Conservation (phyloP, 805 yeast genomes). For the Nakazawaea sp. region DNA sequence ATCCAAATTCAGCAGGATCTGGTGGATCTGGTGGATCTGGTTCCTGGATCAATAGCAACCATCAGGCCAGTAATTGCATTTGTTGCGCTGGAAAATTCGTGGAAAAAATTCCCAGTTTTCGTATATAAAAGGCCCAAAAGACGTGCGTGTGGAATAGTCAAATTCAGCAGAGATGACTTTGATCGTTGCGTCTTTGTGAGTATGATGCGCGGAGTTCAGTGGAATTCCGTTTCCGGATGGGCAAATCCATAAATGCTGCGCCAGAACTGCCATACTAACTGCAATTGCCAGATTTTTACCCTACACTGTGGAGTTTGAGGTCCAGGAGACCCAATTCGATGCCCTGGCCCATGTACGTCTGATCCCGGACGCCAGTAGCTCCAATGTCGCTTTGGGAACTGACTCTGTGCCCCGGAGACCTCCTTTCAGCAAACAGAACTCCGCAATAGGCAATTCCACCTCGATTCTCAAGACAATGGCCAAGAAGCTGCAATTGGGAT, state of each 20-base stretch:
- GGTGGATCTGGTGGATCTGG: too few relatives aligned
- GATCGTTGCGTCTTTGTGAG: conserved; percentile 64
- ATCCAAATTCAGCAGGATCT: too few relatives aligned
- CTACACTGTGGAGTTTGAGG: conserved; percentile 64
- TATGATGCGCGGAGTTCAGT: conserved; percentile 13
- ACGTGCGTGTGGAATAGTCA: too few relatives aligned
- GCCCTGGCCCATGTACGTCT: too few relatives aligned
- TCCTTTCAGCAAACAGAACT: not conserved
- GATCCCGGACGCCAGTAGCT: conserved; percentile 4
- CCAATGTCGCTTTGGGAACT: conserved; percentile 3
- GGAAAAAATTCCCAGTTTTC: too few relatives aligned
- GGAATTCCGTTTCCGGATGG: too few relatives aligned
- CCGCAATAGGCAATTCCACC: conserved; percentile 1
- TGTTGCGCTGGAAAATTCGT: too few relatives aligned
- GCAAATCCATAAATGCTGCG: too few relatives aligned
- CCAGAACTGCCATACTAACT: conserved; percentile 13
- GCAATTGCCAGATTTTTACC: conserved; percentile 57
- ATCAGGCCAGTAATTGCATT: too few relatives aligned
- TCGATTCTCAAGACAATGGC: conserved; percentile 25
- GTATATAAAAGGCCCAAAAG: too few relatives aligned
- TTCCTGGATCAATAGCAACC: too few relatives aligned
- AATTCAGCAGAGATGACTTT: too few relatives aligned
- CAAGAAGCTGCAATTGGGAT: conserved; percentile 11
- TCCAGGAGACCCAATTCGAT: conserved; percentile 16
- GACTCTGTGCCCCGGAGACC: not conserved